phyloP scores from a whole-genome alignment of 768 basidiomycete species.

The Mrakia blollopis region DNA sequence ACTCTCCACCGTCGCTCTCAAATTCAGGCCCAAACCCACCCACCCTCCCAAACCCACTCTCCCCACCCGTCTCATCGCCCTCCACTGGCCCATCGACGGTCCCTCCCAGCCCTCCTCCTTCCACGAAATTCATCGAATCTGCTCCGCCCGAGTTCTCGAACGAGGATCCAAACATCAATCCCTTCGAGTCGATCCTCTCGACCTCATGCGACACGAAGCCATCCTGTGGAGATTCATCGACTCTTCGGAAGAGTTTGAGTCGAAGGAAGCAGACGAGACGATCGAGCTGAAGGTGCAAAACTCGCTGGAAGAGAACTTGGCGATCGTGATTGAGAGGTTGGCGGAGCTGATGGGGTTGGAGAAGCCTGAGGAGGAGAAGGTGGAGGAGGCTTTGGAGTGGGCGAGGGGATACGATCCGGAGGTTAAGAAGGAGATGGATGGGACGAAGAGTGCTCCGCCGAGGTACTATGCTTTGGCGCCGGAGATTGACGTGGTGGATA shows the following conservation, averaged over 20 bases:
- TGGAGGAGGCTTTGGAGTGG: constrained; percentile 53
- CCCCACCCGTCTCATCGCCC: constrained; percentile 69
- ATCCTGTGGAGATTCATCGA: constrained; percentile 77
- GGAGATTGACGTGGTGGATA: constrained; percentile 59
- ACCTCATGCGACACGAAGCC: constrained; percentile 61
- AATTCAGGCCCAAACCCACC: constrained; percentile 39
- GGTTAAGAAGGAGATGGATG: constrained; percentile 39
- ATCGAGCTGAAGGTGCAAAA: constrained; percentile 49
- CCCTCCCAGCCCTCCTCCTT: constrained; percentile 49
- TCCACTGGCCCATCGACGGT: constrained; percentile 64
- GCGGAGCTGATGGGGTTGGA: constrained; percentile 54
- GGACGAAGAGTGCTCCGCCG: constrained; percentile 41
- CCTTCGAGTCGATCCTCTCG: constrained; percentile 56
- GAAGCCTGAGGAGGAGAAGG: constrained; percentile 54
- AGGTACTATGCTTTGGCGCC: constrained; percentile 76
- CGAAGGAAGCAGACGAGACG: constrained; percentile 56
- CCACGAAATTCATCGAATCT: constrained; percentile 64
- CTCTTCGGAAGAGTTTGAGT: constrained; percentile 41
- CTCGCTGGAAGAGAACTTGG: constrained; percentile 57
- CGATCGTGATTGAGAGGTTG: constrained; percentile 63
- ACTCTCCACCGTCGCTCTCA: constrained; percentile 43
- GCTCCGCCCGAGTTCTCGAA: constrained; percentile 62
- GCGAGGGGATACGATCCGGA: constrained; percentile 49
- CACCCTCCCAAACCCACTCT: constrained; percentile 43
- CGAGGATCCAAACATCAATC: constrained; percentile 83